Conservation (phyloP, 306 rosid species). For the Senna siamea region DNA sequence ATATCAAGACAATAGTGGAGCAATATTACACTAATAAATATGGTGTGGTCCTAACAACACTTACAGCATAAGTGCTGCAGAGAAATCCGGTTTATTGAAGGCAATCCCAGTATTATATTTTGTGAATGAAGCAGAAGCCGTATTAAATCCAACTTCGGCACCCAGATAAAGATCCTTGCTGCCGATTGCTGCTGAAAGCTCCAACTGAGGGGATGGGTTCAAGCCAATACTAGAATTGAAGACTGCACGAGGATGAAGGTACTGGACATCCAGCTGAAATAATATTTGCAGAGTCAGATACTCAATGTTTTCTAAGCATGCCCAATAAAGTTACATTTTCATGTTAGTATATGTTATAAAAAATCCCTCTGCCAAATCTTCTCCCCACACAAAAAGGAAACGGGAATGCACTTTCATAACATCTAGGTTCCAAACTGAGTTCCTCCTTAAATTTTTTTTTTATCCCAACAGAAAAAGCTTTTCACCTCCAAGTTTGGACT, state of each 20-base stretch:
- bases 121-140: conserved; percentile 83
- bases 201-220: conserved; percentile 83
- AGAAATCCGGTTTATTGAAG: conserved; percentile 78
- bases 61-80: conserved; percentile 78
- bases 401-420: background rate
- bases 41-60: conserved; percentile 41
- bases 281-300: conserved; percentile 37
- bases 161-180: conserved; percentile 82
- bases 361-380: conserved; percentile 1
- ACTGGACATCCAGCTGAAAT: conserved; percentile 84
- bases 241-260: conserved; percentile 88
- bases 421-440: background rate
- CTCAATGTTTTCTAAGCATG: conserved; percentile 17
- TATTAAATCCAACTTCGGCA: conserved; percentile 90
- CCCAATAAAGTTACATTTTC: conserved; percentile 15
- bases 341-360: background rate
- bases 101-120: conserved; percentile 83
- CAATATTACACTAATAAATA: conserved; percentile 16
- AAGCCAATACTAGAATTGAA: conserved; percentile 87
- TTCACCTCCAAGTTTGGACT: conserved; percentile 1
- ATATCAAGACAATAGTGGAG: background rate
- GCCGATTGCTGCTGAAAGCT: conserved; percentile 81
- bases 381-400: conserved; percentile 6
- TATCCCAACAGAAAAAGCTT: background rate
- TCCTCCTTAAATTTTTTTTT: background rate